phyloP scores from a whole-genome alignment of 2,329 filamentous ascomycete genomes.

The Grosmannia huntii region DNA sequence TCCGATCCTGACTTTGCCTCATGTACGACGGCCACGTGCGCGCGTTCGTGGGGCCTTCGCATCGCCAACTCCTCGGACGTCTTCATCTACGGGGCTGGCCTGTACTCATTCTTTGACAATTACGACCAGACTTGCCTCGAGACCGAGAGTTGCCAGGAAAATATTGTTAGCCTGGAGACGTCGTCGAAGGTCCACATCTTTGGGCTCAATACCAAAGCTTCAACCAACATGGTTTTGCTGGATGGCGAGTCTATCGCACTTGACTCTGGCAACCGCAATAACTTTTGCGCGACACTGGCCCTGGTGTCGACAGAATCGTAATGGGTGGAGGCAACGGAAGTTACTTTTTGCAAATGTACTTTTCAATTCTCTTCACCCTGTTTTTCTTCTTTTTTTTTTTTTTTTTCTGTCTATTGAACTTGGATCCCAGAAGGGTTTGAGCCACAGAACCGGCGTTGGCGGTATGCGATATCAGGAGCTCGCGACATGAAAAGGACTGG shows the following conservation, averaged over 20 bases:
- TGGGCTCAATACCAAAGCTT: slow-evolving; percentile 62
- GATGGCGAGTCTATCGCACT: slow-evolving; percentile 40
- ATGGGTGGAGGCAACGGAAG: neutral
- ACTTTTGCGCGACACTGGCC: slow-evolving; percentile 50
- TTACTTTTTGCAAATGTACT: neutral
- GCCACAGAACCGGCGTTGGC: neutral
- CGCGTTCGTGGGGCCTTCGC: slow-evolving; percentile 67
- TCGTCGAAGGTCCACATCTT: slow-evolving; percentile 46
- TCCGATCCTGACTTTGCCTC: slow-evolving; percentile 56
- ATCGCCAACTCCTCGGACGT: slow-evolving; percentile 54
- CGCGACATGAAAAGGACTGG: neutral
- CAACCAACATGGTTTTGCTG: slow-evolving; percentile 58
- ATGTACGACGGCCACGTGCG: slow-evolving; percentile 42
- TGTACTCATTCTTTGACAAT: slow-evolving; percentile 79
- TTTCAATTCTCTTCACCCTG: neutral
- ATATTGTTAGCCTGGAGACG: slow-evolving; percentile 63
- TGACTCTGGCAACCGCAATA: slow-evolving; percentile 51
- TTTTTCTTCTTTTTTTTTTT: neutral
- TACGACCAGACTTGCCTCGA: slow-evolving; percentile 59
- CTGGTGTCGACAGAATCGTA: slow-evolving; percentile 23
- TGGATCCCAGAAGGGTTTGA: neutral
- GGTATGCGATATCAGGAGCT: neutral
- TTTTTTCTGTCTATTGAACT: neutral
- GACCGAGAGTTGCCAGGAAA: slow-evolving; percentile 59
- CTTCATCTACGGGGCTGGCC: slow-evolving; percentile 57